These are phyloP conservation scores for Calonectria pauciramosa DNA, from an alignment of 2,329 filamentous ascomycete genomes.

Conservation along the genomic window DNA sequence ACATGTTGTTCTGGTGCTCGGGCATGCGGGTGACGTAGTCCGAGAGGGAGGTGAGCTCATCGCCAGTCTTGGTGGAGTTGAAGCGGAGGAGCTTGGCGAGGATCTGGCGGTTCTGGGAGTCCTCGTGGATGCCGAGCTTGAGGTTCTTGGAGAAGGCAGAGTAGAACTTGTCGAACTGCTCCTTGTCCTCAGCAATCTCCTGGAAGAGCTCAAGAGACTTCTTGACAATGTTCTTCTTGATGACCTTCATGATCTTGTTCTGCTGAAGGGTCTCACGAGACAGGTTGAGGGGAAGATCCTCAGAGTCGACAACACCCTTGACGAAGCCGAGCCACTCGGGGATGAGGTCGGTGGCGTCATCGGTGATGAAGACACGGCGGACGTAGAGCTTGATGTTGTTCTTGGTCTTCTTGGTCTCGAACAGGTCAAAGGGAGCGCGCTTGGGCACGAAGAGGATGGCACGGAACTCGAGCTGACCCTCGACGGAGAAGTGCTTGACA, in stretches of 20 bases:
- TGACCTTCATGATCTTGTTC: constrained; percentile 99
- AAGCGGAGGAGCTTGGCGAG: constrained; percentile 99
- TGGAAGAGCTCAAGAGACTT: constrained; percentile 99
- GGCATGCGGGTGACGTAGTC: constrained; percentile 99
- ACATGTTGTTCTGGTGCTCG: constrained; percentile 99
- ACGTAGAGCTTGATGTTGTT: constrained; percentile 99
- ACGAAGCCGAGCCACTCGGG: constrained; percentile 99
- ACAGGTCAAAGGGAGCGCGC: constrained; percentile 99
- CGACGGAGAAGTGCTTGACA: constrained; percentile 99
- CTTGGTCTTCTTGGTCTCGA: constrained; percentile 99
- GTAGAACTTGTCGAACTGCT: constrained; percentile 99
- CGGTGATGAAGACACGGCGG: constrained; percentile 99
- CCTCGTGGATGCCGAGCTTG: constrained; percentile 99
- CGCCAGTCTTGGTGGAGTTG: constrained; percentile 98
- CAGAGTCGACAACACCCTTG: constrained; percentile 99
- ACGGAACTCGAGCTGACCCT: constrained; percentile 99
- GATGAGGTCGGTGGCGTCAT: constrained; percentile 98
- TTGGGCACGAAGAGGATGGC: constrained; percentile 99
- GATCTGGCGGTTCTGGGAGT: constrained; percentile 92
- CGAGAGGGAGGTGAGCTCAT: constrained; percentile 92
- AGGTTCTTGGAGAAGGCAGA: constrained; percentile 99
- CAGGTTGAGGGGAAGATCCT: constrained; percentile 99
- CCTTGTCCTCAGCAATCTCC: constrained; percentile 99
- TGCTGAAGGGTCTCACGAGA: constrained; percentile 99
- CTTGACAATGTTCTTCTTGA: constrained; percentile 99